Evolutionary conservation across 129 eudicot species (phyloP).

Genomic region (Glebionis coronaria): DNA sequence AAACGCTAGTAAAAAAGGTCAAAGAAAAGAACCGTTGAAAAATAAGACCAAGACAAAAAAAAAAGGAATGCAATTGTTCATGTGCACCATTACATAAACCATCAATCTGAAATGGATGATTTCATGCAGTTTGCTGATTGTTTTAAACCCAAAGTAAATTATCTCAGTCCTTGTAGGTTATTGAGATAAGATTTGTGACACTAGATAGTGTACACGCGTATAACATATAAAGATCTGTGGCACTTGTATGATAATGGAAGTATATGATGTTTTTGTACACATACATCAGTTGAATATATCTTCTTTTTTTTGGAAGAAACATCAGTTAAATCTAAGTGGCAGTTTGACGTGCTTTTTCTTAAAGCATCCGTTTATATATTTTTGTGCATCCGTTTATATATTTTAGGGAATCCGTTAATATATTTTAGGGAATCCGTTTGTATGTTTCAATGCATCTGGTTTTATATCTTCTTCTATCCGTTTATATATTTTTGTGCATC

Average conservation of each 20-base stretch:
- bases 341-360: no score
- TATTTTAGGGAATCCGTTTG: no score
- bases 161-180: constrained; percentile 1
- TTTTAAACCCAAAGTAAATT: background rate
- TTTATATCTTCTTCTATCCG: no score
- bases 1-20: constrained; percentile 64
- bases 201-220: background rate
- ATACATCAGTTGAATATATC: background rate
- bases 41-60: constrained; percentile 78
- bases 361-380: no score
- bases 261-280: background rate
- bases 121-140: background rate
- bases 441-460: no score
- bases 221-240: background rate
- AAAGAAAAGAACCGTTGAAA: constrained; percentile 64
- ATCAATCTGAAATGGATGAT: background rate
- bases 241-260: background rate
- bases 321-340: no score
- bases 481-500: no score
- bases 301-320: no score
- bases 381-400: no score
- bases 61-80: constrained; percentile 28
- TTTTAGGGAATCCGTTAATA: no score
- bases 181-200: background rate
- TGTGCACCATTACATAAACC: background rate